Conservation (phyloP, 495 filamentous ascomycete genomes). For the Viridothelium virens region DNA sequence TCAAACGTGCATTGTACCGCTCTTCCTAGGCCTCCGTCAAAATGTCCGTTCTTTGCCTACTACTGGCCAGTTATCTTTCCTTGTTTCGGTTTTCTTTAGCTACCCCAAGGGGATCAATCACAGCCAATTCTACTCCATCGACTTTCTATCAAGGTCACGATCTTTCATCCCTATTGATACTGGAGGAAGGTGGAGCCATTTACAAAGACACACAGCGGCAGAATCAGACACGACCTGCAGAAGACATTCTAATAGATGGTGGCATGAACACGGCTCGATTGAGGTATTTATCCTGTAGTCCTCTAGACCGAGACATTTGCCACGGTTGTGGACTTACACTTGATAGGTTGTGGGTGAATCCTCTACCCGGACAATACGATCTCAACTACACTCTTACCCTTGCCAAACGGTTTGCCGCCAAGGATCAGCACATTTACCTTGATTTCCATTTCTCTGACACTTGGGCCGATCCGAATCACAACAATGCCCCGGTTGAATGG, state of each 20-base stretch:
- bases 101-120: neutral
- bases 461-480: constrained; percentile 40
- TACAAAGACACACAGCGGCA: constrained; percentile 34
- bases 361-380: constrained; percentile 28
- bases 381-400: constrained; percentile 28
- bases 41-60: neutral
- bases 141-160: constrained; percentile 39
- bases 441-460: constrained; percentile 29
- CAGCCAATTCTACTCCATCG: neutral
- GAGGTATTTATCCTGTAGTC: constrained; percentile 13
- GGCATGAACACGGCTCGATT: constrained; percentile 39
- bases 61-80: neutral
- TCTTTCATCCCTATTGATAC: constrained; percentile 33
- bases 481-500: constrained; percentile 32
- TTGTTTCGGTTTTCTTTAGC: neutral
- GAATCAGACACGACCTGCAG: constrained; percentile 34
- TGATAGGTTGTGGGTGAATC: constrained; percentile 28
- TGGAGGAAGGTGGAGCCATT: constrained; percentile 32
- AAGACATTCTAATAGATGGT: constrained; percentile 38
- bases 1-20: neutral
- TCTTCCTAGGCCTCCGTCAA: neutral
- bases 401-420: constrained; percentile 31
- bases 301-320: neutral
- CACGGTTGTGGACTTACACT: neutral
- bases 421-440: constrained; percentile 33